Conservation (phyloP, 2,329 filamentous ascomycete genomes). For the Verticillium alfalfae region DNA sequence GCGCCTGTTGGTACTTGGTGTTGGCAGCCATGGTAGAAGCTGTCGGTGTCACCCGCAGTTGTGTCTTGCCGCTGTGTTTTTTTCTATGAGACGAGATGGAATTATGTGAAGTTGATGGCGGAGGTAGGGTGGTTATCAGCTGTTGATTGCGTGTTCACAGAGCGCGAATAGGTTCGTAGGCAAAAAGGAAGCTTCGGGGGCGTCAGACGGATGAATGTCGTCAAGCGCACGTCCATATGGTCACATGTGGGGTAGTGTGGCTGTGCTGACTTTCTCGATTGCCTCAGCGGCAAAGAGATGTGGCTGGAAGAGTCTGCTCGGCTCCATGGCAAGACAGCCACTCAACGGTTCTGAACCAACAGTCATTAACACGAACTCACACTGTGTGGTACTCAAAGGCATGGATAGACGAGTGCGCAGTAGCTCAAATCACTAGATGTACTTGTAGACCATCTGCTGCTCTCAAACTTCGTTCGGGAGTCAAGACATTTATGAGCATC, state of each 20-base stretch:
- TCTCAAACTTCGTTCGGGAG: background rate
- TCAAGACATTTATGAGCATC: too few relatives aligned
- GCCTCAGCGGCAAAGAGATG: background rate
- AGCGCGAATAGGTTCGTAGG: background rate
- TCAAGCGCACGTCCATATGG: background rate
- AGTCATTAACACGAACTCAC: background rate
- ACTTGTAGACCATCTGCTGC: background rate
- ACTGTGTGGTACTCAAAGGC: background rate
- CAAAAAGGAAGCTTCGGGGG: background rate
- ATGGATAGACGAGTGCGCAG: background rate
- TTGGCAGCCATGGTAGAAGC: slow-evolving; percentile 58
- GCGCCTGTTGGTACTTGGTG: slow-evolving; percentile 76
- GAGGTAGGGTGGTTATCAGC: background rate
- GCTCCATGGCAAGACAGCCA: background rate
- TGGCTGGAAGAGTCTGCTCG: background rate
- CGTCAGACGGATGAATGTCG: background rate
- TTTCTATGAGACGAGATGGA: background rate
- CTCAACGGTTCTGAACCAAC: background rate
- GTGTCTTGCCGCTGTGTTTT: background rate
- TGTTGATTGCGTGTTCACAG: background rate
- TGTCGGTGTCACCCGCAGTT: background rate
- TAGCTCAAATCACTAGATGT: background rate
- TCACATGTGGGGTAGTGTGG: background rate
- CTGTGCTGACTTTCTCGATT: background rate
- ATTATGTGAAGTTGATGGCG: background rate